Evolutionary conservation across 2,329 filamentous ascomycete species (phyloP).

Genomic region (Exophiala alcalophila): DNA sequence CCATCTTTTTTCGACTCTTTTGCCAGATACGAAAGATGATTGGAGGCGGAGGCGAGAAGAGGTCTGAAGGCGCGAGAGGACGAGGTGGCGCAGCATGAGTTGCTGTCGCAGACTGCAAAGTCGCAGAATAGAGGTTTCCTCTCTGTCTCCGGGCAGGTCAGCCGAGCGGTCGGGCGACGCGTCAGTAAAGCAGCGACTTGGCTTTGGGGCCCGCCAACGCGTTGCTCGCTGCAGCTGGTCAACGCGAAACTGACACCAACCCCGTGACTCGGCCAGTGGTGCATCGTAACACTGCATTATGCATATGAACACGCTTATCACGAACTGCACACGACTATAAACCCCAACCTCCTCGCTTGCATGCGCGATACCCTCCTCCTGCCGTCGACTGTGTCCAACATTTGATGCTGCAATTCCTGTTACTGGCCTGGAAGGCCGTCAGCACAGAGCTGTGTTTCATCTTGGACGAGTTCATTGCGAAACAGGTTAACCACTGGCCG

Average conservation of each 20-base stretch:
- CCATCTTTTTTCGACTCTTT: background rate
- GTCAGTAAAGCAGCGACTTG: too few species aligned
- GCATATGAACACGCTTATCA: conserved; percentile 17
- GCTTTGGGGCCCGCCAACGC: too few species aligned
- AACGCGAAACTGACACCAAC: conserved; percentile 16
- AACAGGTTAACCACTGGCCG: conserved; percentile 23
- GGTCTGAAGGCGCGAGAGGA: too few species aligned
- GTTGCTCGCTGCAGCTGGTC: conserved; percentile 2
- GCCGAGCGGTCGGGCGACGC: too few species aligned
- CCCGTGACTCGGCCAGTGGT: conserved; percentile 17
- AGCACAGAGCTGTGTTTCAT: conserved; percentile 23
- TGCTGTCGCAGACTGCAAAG: too few species aligned
- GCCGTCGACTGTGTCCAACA: conserved; percentile 4
- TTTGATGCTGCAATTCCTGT: background rate
- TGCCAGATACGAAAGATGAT: background rate
- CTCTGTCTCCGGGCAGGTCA: too few species aligned
- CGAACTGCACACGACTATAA: conserved; percentile 20
- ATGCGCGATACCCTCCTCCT: conserved; percentile 16
- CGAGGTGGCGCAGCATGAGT: too few species aligned
- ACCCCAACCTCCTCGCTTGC: conserved; percentile 25
- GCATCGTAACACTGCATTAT: too few species aligned
- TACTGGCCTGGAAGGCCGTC: conserved; percentile 13
- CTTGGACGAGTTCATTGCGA: conserved; percentile 10
- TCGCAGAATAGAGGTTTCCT: too few species aligned
- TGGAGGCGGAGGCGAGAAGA: background rate